phyloP scores from a whole-genome alignment of 2,329 filamentous ascomycete species.

The Fusarium abutilonis region DNA sequence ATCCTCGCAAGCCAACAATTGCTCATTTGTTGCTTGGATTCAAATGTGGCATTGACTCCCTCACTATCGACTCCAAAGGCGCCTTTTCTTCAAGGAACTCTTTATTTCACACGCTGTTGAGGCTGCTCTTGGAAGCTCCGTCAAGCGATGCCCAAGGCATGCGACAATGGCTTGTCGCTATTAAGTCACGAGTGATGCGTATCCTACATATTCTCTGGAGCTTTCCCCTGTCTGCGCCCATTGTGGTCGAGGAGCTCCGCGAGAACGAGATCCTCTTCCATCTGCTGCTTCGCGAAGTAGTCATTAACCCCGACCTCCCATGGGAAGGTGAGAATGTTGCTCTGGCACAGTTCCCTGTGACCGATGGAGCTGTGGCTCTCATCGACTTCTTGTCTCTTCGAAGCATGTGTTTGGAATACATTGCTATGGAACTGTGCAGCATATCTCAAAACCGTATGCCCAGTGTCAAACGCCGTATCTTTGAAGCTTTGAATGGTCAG shows the following conservation, averaged over 20 bases:
- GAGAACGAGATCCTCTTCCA: constrained; percentile 82
- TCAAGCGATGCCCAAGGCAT: constrained; percentile 69
- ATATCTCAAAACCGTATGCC: constrained; percentile 76
- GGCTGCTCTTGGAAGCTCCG: constrained; percentile 75
- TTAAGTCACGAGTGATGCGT: constrained; percentile 75
- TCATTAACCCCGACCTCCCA: constrained; percentile 73
- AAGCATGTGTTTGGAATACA: constrained; percentile 83
- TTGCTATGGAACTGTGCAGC: constrained; percentile 83
- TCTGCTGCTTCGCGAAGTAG: constrained; percentile 74
- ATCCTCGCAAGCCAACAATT: constrained; percentile 81
- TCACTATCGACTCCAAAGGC: constrained; percentile 74
- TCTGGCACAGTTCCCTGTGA: constrained; percentile 73
- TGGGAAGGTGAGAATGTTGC: constrained; percentile 77
- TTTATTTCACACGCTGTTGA: constrained; percentile 83
- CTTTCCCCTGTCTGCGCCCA: constrained; percentile 77
- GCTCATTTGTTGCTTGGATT: constrained; percentile 94
- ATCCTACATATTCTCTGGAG: constrained; percentile 85
- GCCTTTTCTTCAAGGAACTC: constrained; percentile 77
- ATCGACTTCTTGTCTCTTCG: constrained; percentile 82
- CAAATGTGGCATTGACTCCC: constrained; percentile 73
- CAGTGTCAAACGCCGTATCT: constrained; percentile 73
- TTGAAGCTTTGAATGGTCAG: constrained; percentile 80
- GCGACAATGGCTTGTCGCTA: constrained; percentile 72
- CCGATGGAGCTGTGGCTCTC: constrained; percentile 73
- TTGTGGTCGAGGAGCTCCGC: constrained; percentile 83